Base-by-base conservation (phyloP, 2,329 filamentous ascomycete genomes). In the Calonectria pseudoturangicola region DNA sequence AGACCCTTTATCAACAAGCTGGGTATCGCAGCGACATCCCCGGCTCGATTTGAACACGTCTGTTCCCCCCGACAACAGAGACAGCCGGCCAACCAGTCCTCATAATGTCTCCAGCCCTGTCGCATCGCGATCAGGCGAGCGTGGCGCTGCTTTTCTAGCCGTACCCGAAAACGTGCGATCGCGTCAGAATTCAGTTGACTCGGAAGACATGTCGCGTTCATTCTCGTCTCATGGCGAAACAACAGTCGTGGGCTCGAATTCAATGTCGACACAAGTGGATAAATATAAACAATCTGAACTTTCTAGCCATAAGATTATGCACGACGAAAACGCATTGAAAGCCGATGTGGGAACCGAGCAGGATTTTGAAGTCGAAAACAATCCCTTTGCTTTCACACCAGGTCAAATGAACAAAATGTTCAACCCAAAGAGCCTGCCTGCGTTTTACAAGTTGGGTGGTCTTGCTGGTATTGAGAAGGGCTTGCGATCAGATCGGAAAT, bases 321-420 rank as follows among this genome's bases (percentile, higher is more conserved):
- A 89, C 69, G 92, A 94, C 71, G 85, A 90, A 54, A 89, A 93
- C 74, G 95, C 95, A 0, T 85, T 98, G 73, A 91, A 88, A 63
- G 94, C 95, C 0, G 95, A 97, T 81, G 89, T 91, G 45, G 94
- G 94, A 8, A 94, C 92, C 66, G 94, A 96, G 81, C 88, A 86
- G 21, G 94, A 96, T 74, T 98, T 97, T 78, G 79, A 90, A 16
- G 92, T 96, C 13, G 89, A 93, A 7, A 88, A 95, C 82, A 98
- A 97, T 82, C 93, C 93, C 0, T 98, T 98, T 80, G 95, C 95
- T 18, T 98, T 95, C 81, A 91, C 92, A 2, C 94, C 94, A 3
- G 95, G 96, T 16, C 93, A 97, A 80, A 88, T 98, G 74, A 93
- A 92, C 79, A 98, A 98, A 84, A 90, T 98, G 85, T 91, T 96